Conservation (phyloP, 805 yeast genomes). For the Maudiozyma serrabonitensis region DNA sequence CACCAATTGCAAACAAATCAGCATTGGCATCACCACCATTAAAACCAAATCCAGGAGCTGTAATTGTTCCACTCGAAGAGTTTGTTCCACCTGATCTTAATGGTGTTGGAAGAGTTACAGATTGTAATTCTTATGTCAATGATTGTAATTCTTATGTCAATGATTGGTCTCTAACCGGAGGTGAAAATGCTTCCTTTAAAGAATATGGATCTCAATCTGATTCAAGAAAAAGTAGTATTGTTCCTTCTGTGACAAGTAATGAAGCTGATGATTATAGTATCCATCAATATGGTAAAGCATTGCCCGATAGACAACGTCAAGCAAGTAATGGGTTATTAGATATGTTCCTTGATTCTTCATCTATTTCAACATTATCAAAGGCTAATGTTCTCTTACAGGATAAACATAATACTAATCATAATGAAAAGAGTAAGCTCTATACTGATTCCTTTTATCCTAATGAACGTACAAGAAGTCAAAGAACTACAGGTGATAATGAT, state of each 20-base stretch:
- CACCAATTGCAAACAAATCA: not conserved
- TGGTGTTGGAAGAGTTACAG: conserved; percentile 26
- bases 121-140: conserved; percentile 7
- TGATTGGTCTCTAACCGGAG: conserved; percentile 2
- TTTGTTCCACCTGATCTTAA: conserved; percentile 26
- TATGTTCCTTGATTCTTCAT: conserved; percentile 28
- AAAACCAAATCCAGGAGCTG: conserved; percentile 30
- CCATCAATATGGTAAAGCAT: not conserved
- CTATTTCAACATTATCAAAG: conserved; percentile 16
- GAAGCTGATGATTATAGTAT: conserved; percentile 7
- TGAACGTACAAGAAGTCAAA: not conserved
- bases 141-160: conserved; percentile 5
- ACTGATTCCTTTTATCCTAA: not conserved
- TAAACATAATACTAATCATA: not conserved
- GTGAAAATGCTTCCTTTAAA: not conserved
- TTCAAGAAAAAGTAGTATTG: not conserved
- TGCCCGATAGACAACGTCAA: not conserved
- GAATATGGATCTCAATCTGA: not conserved
- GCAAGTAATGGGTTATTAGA: conserved; percentile 33
- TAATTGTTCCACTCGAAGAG: conserved; percentile 31
- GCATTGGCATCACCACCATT: not conserved
- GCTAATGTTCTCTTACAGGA: conserved; percentile 14
- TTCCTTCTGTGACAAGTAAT: conserved; percentile 1
- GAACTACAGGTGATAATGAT: conserved; percentile 2
- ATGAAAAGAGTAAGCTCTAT: not conserved